A percentile compares a stretch with the other conserved stretches of the same genome.
phyloP scores from a whole-genome alignment of 2,329 filamentous ascomycete species.

The Stemphylium vesicarium region DNA sequence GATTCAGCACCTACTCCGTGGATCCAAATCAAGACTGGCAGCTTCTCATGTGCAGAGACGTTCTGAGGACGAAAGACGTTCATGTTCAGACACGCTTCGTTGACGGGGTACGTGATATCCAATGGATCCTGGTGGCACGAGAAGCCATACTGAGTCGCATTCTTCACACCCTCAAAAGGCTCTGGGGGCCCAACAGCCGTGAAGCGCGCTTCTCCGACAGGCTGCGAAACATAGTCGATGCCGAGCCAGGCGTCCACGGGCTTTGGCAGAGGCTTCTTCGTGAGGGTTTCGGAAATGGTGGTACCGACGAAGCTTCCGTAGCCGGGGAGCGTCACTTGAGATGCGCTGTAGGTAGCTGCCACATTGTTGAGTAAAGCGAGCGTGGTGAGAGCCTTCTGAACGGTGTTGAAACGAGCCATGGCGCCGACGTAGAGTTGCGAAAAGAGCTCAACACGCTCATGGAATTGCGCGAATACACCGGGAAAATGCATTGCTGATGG shows the following conservation, averaged over 20 bases:
- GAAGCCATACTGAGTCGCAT: slow-evolving; percentile 49
- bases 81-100: slow-evolving; percentile 36
- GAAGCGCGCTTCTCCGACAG: slow-evolving; percentile 49
- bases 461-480: background rate
- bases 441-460: background rate
- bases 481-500: background rate
- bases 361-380: slow-evolving; percentile 4
- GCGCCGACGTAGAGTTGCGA: background rate
- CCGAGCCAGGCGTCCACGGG: slow-evolving; percentile 56
- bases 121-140: slow-evolving; percentile 51
- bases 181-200: slow-evolving; percentile 45
- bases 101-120: slow-evolving; percentile 36
- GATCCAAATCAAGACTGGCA: slow-evolving; percentile 40
- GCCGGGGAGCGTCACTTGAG: slow-evolving; percentile 36
- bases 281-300: slow-evolving; percentile 45
- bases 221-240: slow-evolving; percentile 53
- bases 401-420: slow-evolving; percentile 4
- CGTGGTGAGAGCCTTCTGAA: slow-evolving; percentile 4
- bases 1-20: slow-evolving; percentile 28
- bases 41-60: slow-evolving; percentile 18
- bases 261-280: slow-evolving; percentile 41
- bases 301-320: slow-evolving; percentile 51
- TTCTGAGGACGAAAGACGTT: slow-evolving; percentile 36
- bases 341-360: background rate
- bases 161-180: slow-evolving; percentile 48